A percentile compares a stretch with the other conserved stretches of the same genome.
Conservation (phyloP, 2,329 filamentous ascomycete genomes). For the Tympanopsis confertula region DNA sequence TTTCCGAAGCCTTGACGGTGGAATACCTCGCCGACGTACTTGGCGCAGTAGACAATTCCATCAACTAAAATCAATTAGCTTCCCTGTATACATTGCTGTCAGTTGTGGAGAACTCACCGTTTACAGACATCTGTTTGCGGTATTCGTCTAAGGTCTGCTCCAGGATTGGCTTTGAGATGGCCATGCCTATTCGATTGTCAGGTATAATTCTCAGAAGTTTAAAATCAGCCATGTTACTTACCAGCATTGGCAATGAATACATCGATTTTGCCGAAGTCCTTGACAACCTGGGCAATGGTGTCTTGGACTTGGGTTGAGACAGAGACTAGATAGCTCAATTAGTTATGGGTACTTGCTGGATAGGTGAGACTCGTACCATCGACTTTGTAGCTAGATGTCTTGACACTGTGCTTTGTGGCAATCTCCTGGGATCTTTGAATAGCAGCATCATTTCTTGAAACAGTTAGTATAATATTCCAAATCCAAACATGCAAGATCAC, state of each 20-base stretch:
- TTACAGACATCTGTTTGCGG: conserved; percentile 37
- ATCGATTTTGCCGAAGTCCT: conserved; percentile 28
- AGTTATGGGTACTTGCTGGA: neutral
- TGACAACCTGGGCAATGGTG: conserved; percentile 18
- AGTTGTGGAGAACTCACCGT: conserved; percentile 23
- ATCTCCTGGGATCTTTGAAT: conserved; percentile 20
- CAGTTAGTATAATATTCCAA: conserved; percentile 16
- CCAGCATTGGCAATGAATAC: conserved; percentile 30
- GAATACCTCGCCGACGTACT: conserved; percentile 24
- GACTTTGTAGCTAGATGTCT: conserved; percentile 27
- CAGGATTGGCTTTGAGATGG: conserved; percentile 40
- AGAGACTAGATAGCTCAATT: conserved; percentile 19
- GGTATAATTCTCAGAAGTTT: neutral
- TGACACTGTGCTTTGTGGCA: conserved; percentile 19
- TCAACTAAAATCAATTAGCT: too few relatives aligned
- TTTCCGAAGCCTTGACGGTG: conserved; percentile 3
- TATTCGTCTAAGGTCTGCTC: conserved; percentile 41
- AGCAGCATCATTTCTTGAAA: conserved; percentile 22
- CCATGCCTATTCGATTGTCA: conserved; percentile 20
- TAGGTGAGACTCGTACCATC: conserved; percentile 14
- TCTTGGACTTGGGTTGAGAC: conserved; percentile 20
- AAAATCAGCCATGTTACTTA: conserved; percentile 4
- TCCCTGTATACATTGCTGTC: conserved; percentile 7
- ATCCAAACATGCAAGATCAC: neutral
- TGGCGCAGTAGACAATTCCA: conserved; percentile 30